phyloP scores from a whole-genome alignment of 768 basidiomycete species.

The Tricholoma sp. region DNA sequence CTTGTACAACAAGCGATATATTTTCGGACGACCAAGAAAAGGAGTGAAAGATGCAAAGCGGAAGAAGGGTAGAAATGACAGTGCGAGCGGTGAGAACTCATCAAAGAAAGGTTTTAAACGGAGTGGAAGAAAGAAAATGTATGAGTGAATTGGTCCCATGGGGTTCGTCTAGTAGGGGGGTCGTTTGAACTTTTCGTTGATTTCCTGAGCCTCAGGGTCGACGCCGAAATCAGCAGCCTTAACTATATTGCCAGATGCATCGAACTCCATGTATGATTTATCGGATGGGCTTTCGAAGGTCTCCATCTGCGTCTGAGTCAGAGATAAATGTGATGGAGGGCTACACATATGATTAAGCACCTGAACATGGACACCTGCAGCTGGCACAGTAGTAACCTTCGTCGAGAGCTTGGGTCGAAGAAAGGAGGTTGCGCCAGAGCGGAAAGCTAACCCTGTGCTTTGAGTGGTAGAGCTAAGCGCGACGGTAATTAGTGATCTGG shows the following conservation, averaged over 20 bases:
- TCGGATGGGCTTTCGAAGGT: constrained; percentile 49
- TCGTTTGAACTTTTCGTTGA: constrained; percentile 60
- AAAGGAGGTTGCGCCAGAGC: constrained; percentile 30
- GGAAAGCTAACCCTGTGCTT: constrained; percentile 59
- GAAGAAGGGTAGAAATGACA: not conserved
- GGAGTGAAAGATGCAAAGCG: not conserved
- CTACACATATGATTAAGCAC: constrained; percentile 23
- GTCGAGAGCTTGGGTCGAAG: constrained; percentile 30
- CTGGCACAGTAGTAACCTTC: constrained; percentile 29
- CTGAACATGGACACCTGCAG: constrained; percentile 58
- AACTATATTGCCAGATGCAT: constrained; percentile 48
- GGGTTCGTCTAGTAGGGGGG: constrained; percentile 37
- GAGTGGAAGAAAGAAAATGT: not conserved
- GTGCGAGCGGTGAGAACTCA: not conserved
- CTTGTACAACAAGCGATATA: not conserved
- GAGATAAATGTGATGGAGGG: not conserved
- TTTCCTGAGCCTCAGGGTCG: constrained; percentile 57
- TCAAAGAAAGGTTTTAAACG: not conserved
- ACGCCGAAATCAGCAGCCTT: constrained; percentile 38
- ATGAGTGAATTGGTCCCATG: not conserved
- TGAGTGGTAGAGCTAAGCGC: constrained; percentile 31
- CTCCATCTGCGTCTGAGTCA: constrained; percentile 48
- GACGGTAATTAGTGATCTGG: not conserved
- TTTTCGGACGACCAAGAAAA: not conserved
- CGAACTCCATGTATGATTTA: constrained; percentile 45